phyloP scores from a whole-genome alignment of 1,284 basidiomycete species.

The Trichosporon ovoides region DNA sequence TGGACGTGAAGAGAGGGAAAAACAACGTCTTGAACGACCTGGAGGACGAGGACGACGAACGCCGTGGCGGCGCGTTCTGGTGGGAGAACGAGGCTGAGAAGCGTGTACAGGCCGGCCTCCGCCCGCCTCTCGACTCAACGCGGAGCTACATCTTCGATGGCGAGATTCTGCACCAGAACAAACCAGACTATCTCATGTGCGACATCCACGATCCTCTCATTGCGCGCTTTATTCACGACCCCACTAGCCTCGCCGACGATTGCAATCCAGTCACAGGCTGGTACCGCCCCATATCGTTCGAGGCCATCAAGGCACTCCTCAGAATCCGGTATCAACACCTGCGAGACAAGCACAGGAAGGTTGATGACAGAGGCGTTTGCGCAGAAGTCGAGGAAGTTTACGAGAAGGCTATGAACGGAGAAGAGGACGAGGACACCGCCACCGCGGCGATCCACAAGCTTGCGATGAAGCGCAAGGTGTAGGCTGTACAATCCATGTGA shows the following conservation, averaged over 20 bases:
- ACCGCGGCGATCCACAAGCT: slow-evolving; percentile 3
- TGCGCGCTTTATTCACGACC: slow-evolving; percentile 68
- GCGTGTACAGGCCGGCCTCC: slow-evolving; percentile 26
- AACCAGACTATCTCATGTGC: slow-evolving; percentile 86
- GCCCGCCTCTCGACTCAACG: slow-evolving; percentile 31
- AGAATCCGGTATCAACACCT: slow-evolving; percentile 79
- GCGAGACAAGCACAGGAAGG: slow-evolving; percentile 52
- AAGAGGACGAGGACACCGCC: slow-evolving; percentile 11
- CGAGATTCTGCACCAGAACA: slow-evolving; percentile 65
- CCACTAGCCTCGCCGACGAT: slow-evolving; percentile 56
- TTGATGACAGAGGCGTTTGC: slow-evolving; percentile 12
- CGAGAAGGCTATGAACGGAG: slow-evolving; percentile 14
- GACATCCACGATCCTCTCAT: slow-evolving; percentile 83
- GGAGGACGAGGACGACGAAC: slow-evolving; percentile 29
- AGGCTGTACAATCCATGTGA: neutral
- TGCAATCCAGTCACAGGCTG: slow-evolving; percentile 63
- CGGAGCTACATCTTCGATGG: slow-evolving; percentile 85
- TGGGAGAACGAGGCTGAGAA: slow-evolving; percentile 37
- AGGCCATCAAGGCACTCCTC: slow-evolving; percentile 76
- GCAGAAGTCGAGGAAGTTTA: slow-evolving; percentile 15
- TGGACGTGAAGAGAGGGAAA: slow-evolving; percentile 23
- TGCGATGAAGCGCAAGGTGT: slow-evolving; percentile 3
- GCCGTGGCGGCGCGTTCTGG: slow-evolving; percentile 23
- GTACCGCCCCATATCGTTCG: slow-evolving; percentile 68
- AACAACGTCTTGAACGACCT: slow-evolving; percentile 27